Percentiles rank a stretch among this genome's conserved stretches.
These are phyloP conservation scores for Venturia asperata DNA, from an alignment of 2,329 filamentous ascomycete genomes.

Conservation along the genomic window DNA sequence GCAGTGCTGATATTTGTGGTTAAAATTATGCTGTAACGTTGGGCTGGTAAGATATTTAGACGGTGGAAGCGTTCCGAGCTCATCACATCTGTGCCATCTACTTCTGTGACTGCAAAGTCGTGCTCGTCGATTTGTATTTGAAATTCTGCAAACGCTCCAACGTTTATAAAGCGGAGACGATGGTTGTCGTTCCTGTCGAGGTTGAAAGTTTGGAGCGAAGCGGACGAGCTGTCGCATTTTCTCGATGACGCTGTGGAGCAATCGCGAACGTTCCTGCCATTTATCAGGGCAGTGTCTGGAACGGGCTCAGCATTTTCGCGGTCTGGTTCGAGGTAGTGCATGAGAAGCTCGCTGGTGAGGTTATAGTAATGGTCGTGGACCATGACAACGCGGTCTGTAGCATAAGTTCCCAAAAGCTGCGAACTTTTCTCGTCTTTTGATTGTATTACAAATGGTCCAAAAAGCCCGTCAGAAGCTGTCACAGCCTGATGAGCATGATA, in stretches of 20 bases:
- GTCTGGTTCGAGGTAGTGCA: slow-evolving; percentile 10
- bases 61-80: slow-evolving; percentile 1
- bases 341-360: slow-evolving; percentile 12
- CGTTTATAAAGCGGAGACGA: slow-evolving; percentile 12
- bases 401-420: slow-evolving; percentile 35
- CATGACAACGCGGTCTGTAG: slow-evolving; percentile 42
- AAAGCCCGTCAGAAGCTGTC: slow-evolving; percentile 61
- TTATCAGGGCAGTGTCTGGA: slow-evolving; percentile 15
- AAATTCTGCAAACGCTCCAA: slow-evolving; percentile 15
- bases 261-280: slow-evolving; percentile 8
- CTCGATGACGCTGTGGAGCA: neutral
- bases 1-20: slow-evolving; percentile 17
- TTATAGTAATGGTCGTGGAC: slow-evolving; percentile 15
- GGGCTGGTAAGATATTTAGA: slow-evolving; percentile 11
- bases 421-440: slow-evolving; percentile 39
- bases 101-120: slow-evolving; percentile 17
- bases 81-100: slow-evolving; percentile 27
- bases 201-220: slow-evolving; percentile 22
- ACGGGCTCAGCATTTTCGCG: slow-evolving; percentile 15
- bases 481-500: slow-evolving; percentile 61
- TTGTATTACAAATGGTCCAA: slow-evolving; percentile 52
- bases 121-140: slow-evolving; percentile 16
- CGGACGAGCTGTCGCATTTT: slow-evolving; percentile 10
- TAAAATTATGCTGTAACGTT: slow-evolving; percentile 10
- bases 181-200: slow-evolving; percentile 6